These are phyloP conservation scores for Ogataea dorogensis DNA, from an alignment of 805 yeast species.

Conservation along the genomic window DNA sequence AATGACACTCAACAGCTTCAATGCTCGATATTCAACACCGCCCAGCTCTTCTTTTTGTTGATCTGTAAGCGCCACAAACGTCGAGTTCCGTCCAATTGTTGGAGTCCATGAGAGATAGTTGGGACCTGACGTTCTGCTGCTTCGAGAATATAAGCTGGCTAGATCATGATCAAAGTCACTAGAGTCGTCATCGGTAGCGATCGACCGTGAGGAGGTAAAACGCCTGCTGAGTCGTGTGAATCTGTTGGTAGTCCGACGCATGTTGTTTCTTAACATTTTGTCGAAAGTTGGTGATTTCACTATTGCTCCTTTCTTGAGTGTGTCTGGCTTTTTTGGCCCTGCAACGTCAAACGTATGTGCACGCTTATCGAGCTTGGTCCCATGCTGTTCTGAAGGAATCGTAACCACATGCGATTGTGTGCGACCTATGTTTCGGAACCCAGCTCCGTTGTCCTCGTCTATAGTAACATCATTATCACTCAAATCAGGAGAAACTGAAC, in stretches of 20 bases:
- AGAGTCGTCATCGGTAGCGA: constrained; percentile 5
- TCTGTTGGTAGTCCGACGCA: constrained; percentile 12
- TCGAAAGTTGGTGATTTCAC: constrained; percentile 52
- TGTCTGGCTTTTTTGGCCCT: constrained; percentile 7
- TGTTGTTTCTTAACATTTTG: constrained; percentile 35
- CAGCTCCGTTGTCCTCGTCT: constrained; percentile 9
- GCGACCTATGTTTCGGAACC: constrained; percentile 21
- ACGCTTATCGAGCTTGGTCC: constrained; percentile 38
- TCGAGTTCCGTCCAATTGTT: constrained; percentile 88
- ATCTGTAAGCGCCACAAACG: constrained; percentile 77
- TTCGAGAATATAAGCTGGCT: constrained; percentile 24
- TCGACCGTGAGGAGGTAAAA: constrained; percentile 17
- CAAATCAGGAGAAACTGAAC: neutral
- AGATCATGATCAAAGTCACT: constrained; percentile 32
- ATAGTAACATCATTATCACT: constrained; percentile 20
- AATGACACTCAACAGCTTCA: constrained; percentile 69
- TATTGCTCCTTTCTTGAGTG: constrained; percentile 13
- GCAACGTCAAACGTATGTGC: constrained; percentile 48
- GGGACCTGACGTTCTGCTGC: constrained; percentile 36
- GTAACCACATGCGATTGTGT: constrained; percentile 30
- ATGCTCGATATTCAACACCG: constrained; percentile 93
- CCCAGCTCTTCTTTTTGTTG: constrained; percentile 92
- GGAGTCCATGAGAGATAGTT: constrained; percentile 88
- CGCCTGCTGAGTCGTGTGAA: constrained; percentile 27
- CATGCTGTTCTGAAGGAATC: constrained; percentile 29